These are phyloP conservation scores for Jatropha curcas DNA, from an alignment of 345 rosid species.

Conservation along the genomic window DNA sequence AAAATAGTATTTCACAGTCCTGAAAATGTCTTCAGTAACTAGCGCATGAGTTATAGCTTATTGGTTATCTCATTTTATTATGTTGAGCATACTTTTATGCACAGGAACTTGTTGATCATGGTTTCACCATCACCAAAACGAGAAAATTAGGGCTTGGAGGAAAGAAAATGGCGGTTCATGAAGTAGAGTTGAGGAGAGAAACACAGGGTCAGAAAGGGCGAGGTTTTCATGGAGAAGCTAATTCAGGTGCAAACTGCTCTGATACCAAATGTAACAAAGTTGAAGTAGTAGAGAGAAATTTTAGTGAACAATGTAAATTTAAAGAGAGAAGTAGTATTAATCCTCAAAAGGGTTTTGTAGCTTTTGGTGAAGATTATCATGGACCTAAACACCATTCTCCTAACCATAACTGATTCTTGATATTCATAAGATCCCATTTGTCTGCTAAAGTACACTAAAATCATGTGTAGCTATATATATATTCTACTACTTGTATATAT, in stretches of 20 bases:
- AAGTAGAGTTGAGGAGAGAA: slow-evolving; percentile 10
- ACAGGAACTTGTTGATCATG: slow-evolving; percentile 33
- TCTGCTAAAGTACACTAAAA: not conserved
- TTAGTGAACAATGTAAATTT: slow-evolving; percentile 15
- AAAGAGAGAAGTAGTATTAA: slow-evolving; percentile 12
- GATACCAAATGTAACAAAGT: slow-evolving; percentile 34
- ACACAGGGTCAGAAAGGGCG: not conserved
- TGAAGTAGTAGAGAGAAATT: slow-evolving; percentile 29
- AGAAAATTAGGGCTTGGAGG: slow-evolving; percentile 28
- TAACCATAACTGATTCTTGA: slow-evolving; percentile 39
- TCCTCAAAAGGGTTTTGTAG: slow-evolving; percentile 29
- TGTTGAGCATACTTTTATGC: no score
- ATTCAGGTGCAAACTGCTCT: slow-evolving; percentile 48
- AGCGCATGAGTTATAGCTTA: no score
- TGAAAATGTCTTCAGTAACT: no score
- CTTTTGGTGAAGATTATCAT: slow-evolving; percentile 43
- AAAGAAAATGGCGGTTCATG: slow-evolving; percentile 39
- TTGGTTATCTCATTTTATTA: not conserved
- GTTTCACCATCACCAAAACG: slow-evolving; percentile 11
- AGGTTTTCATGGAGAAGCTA: slow-evolving; percentile 11
- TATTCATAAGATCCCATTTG: slow-evolving; percentile 11
- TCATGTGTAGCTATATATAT: slow-evolving; percentile 16
- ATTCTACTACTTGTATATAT: not conserved
- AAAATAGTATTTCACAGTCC: no score
- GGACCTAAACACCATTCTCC: slow-evolving; percentile 47